Conservation (phyloP, 495 filamentous ascomycete genomes). For the Lophiostoma macrostomum region DNA sequence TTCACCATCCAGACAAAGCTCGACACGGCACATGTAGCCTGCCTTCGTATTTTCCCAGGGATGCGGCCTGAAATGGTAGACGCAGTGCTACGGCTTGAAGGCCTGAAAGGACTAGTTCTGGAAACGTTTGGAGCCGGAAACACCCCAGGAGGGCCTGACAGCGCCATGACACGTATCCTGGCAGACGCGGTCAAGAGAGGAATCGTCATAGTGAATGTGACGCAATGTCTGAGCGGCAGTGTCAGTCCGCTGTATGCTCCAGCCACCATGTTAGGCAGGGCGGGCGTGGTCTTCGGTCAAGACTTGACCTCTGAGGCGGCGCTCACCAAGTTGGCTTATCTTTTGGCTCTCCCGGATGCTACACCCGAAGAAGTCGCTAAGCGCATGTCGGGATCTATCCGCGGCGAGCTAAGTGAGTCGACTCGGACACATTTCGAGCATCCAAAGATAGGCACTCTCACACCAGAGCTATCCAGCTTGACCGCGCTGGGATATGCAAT, state of each 20-base stretch:
- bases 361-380: slow-evolving; percentile 59
- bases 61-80: slow-evolving; percentile 95
- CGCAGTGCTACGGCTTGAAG: slow-evolving; percentile 74
- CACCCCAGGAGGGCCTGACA: slow-evolving; percentile 80
- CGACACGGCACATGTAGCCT: slow-evolving; percentile 86
- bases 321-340: slow-evolving; percentile 86
- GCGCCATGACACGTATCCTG: slow-evolving; percentile 77
- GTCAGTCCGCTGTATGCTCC: slow-evolving; percentile 90
- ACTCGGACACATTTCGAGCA: slow-evolving; percentile 65
- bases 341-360: slow-evolving; percentile 68
- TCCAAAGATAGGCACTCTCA: slow-evolving; percentile 55
- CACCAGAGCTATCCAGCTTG: slow-evolving; percentile 52
- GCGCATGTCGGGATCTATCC: slow-evolving; percentile 71
- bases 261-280: slow-evolving; percentile 79
- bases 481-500: slow-evolving; percentile 81
- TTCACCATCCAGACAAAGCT: slow-evolving; percentile 76
- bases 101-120: slow-evolving; percentile 77
- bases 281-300: slow-evolving; percentile 87
- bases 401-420: slow-evolving; percentile 84
- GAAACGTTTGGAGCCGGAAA: slow-evolving; percentile 97
- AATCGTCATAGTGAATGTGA: slow-evolving; percentile 88
- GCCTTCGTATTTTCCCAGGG: slow-evolving; percentile 90
- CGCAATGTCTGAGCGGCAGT: slow-evolving; percentile 84
- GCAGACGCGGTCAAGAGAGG: slow-evolving; percentile 72
- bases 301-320: slow-evolving; percentile 95